phyloP scores from a whole-genome alignment of 768 basidiomycete genomes.

The Plicaturopsis crispa region DNA sequence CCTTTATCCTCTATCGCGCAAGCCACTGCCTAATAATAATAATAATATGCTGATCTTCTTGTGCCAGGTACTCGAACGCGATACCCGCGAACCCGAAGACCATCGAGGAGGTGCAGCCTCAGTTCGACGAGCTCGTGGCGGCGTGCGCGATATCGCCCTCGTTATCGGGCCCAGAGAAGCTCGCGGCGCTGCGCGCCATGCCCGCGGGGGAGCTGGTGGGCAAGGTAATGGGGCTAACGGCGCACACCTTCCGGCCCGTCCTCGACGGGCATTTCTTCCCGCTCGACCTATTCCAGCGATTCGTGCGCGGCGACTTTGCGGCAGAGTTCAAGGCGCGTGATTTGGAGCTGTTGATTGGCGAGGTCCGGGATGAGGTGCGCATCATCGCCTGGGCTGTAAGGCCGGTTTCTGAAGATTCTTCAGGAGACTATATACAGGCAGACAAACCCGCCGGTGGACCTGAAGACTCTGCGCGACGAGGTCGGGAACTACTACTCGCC shows the following conservation, averaged over 20 bases:
- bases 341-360: constrained; percentile 4
- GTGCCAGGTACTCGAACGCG: constrained; percentile 6
- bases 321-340: constrained; percentile 4
- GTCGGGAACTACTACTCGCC: constrained; percentile 8
- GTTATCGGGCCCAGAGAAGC: constrained; percentile 5
- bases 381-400: background rate
- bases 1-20: background rate
- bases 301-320: constrained; percentile 4
- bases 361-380: constrained; percentile 5
- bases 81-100: constrained; percentile 7
- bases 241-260: constrained; percentile 7
- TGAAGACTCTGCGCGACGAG: constrained; percentile 4
- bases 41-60: background rate
- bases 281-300: constrained; percentile 4
- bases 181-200: constrained; percentile 2
- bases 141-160: constrained; percentile 4
- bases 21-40: background rate
- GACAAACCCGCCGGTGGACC: constrained; percentile 6
- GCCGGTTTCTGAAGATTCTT: background rate
- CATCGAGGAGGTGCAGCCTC: constrained; percentile 6
- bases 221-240: constrained; percentile 3
- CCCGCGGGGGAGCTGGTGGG: constrained; percentile 2
- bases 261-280: constrained; percentile 5
- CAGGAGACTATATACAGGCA: constrained; percentile 8
- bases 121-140: constrained; percentile 4